phyloP scores from a whole-genome alignment of 2,329 filamentous ascomycete species.

The Madurella fahalii region DNA sequence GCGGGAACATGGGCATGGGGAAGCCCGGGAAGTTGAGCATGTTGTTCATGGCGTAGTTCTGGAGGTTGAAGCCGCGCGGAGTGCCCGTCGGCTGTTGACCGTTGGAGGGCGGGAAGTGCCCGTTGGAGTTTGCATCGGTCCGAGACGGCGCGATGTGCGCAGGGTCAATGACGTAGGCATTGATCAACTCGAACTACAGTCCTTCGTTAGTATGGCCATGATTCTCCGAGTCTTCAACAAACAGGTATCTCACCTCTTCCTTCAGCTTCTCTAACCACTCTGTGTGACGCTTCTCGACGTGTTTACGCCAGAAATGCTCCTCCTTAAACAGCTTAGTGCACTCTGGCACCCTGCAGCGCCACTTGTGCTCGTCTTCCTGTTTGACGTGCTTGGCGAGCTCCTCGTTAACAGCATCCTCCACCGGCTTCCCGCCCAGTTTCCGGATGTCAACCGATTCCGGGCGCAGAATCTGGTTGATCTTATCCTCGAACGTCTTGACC shows the following conservation, averaged over 20 bases:
- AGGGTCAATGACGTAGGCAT: constrained; percentile 90
- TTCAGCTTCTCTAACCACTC: constrained; percentile 81
- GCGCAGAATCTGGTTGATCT: constrained; percentile 86
- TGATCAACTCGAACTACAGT: constrained; percentile 76
- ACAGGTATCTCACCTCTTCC: constrained; percentile 64
- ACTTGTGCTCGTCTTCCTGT: constrained; percentile 97
- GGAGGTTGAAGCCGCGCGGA: constrained; percentile 84
- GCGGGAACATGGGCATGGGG: constrained; percentile 41
- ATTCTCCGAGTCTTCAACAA: not conserved
- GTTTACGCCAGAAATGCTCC: constrained; percentile 95
- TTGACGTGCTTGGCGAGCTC: constrained; percentile 86
- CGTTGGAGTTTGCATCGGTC: constrained; percentile 91
- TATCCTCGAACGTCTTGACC: constrained; percentile 98
- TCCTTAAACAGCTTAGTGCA: constrained; percentile 98
- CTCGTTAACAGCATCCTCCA: constrained; percentile 82
- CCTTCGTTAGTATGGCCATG: not conserved
- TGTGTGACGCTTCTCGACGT: constrained; percentile 89
- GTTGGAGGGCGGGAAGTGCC: constrained; percentile 82
- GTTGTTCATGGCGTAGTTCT: constrained; percentile 61
- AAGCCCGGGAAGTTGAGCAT: constrained; percentile 57
- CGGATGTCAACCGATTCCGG: constrained; percentile 81
- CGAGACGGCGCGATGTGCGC: constrained; percentile 90
- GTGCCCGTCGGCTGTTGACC: constrained; percentile 76
- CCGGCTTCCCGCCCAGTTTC: constrained; percentile 83
- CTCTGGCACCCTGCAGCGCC: constrained; percentile 91